phyloP scores from a whole-genome alignment of 805 yeast species.

The Starmerella khaoyaiensis region DNA sequence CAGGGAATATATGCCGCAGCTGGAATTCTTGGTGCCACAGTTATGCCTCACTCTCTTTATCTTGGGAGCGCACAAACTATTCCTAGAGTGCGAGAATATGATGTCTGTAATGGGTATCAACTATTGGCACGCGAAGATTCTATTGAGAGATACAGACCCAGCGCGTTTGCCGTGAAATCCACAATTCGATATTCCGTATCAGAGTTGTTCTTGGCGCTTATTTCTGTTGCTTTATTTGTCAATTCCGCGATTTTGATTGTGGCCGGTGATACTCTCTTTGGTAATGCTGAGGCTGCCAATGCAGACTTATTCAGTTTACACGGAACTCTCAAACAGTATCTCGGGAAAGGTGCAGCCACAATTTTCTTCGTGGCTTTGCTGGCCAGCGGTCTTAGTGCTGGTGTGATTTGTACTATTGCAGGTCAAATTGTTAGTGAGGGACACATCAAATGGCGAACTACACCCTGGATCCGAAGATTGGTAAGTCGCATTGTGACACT shows the following conservation, averaged over 20 bases:
- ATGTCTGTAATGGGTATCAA: constrained; percentile 45
- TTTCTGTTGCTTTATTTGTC: constrained; percentile 73
- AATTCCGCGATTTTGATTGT: constrained; percentile 73
- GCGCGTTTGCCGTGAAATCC: constrained; percentile 56
- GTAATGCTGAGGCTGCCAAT: constrained; percentile 47
- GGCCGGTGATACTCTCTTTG: constrained; percentile 64
- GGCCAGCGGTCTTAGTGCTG: constrained; percentile 81
- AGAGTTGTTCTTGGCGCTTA: constrained; percentile 58
- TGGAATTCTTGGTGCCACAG: constrained; percentile 86
- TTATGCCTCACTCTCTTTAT: constrained; percentile 87
- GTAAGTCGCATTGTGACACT: constrained; percentile 68
- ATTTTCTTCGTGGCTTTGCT: constrained; percentile 74
- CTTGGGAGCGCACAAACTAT: constrained; percentile 84
- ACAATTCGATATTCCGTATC: constrained; percentile 58
- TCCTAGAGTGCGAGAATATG: constrained; percentile 69
- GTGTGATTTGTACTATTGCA: constrained; percentile 83
- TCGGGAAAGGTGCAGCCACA: constrained; percentile 71
- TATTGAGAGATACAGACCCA: constrained; percentile 45
- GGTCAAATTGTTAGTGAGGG: constrained; percentile 93
- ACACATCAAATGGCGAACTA: constrained; percentile 64
- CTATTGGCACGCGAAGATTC: constrained; percentile 9
- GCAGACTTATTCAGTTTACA: constrained; percentile 78
- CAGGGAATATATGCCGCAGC: constrained; percentile 67
- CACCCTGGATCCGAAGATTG: constrained; percentile 70
- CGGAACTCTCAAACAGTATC: constrained; percentile 41